Conservation (phyloP, 129 eudicot genomes). For the Arctium lappa region DNA sequence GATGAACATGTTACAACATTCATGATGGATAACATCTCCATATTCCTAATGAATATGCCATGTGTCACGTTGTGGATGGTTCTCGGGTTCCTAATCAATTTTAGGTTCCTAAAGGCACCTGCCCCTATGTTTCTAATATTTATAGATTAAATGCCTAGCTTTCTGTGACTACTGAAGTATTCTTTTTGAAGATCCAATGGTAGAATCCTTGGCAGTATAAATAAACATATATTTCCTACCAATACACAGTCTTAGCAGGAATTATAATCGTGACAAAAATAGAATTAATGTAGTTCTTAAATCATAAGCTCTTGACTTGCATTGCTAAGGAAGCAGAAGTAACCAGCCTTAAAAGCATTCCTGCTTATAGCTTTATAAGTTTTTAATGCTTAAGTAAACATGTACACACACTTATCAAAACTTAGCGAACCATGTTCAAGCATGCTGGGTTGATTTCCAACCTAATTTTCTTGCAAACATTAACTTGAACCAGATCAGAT, state of each 20-base stretch:
- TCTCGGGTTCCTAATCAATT: not conserved
- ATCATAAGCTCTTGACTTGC: not conserved
- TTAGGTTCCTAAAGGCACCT: not conserved
- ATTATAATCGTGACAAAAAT: too few species aligned
- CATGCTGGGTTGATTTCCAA: too few species aligned
- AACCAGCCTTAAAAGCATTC: not conserved
- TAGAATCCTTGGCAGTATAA: not conserved
- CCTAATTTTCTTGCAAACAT: not conserved
- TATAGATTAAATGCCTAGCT: not conserved
- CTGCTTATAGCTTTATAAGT: not conserved
- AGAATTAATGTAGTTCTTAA: not conserved
- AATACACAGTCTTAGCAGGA: not conserved
- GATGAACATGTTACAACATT: not conserved
- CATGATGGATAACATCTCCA: not conserved
- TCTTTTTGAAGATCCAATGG: not conserved
- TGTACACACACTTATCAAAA: too few species aligned
- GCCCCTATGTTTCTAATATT: not conserved
- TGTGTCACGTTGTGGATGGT: not conserved
- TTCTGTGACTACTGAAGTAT: not conserved
- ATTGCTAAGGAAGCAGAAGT: not conserved
- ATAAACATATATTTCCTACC: not conserved
- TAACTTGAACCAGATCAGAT: not conserved
- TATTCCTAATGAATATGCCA: not conserved
- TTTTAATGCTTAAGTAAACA: too few species aligned
- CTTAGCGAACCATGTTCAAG: too few species aligned